A percentile compares a stretch with the other conserved stretches of the same genome.
These are phyloP conservation scores for Eucalyptus victrix DNA, from an alignment of 345 rosid species.

Conservation along the genomic window DNA sequence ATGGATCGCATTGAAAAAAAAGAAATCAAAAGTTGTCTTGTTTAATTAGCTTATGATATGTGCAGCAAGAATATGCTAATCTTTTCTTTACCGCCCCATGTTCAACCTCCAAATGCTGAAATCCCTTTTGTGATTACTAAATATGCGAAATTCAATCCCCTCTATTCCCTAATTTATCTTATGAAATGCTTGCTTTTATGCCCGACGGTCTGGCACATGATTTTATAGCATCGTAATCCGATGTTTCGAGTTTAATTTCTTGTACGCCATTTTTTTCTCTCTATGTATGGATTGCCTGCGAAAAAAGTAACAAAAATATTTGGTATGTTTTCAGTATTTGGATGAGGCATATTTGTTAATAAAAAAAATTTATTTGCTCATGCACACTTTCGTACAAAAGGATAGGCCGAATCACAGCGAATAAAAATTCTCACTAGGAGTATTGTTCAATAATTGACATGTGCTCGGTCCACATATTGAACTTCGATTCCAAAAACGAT, in stretches of 20 bases:
- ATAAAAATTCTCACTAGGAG: neutral
- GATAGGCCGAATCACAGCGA: neutral
- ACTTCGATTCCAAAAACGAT: neutral
- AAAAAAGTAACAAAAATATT: neutral
- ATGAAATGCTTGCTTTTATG: neutral
- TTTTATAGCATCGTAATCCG: no score
- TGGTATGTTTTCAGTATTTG: neutral
- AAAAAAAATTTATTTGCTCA: neutral
- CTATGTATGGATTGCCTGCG: neutral
- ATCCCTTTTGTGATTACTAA: neutral
- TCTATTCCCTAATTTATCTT: neutral
- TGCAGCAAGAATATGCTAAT: neutral
- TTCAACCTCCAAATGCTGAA: neutral
- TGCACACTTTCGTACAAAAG: neutral
- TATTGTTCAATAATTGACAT: neutral
- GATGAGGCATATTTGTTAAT: neutral
- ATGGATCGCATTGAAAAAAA: neutral
- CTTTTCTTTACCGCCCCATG: neutral
- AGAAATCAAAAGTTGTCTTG: neutral
- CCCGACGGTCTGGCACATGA: neutral
- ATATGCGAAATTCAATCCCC: neutral
- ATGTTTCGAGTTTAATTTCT: neutral
- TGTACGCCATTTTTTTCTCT: neutral
- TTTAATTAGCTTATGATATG: neutral
- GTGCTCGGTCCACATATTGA: neutral